phyloP scores from a whole-genome alignment of 2,329 filamentous ascomycete genomes.

The Calonectria montana region DNA sequence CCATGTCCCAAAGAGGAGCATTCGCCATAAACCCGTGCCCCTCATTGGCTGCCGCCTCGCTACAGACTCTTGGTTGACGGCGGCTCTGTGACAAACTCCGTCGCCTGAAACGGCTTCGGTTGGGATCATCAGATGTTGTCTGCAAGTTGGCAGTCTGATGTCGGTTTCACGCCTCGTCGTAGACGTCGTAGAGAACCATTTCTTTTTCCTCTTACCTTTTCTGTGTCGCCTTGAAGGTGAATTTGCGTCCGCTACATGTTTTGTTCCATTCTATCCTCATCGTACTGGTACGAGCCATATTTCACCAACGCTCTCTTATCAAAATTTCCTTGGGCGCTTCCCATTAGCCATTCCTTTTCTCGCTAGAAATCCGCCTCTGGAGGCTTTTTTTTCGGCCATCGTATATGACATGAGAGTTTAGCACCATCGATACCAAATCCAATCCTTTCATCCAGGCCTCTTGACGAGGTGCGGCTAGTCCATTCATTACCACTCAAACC shows the following conservation, averaged over 20 bases:
- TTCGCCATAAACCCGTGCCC: constrained; percentile 20
- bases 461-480: constrained; percentile 35
- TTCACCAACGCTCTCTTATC: constrained; percentile 8
- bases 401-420: constrained; percentile 17
- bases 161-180: constrained; percentile 39
- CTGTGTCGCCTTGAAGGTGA: constrained; percentile 7
- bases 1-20: constrained; percentile 42
- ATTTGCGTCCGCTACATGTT: neutral
- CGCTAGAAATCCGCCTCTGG: neutral
- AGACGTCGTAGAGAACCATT: constrained; percentile 24
- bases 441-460: constrained; percentile 33
- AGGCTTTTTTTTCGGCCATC: neutral
- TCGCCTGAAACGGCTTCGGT: constrained; percentile 44
- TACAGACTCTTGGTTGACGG: constrained; percentile 31
- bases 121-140: constrained; percentile 42
- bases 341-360: constrained; percentile 1
- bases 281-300: constrained; percentile 21
- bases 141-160: constrained; percentile 35
- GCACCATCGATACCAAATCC: constrained; percentile 26
- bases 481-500: constrained; percentile 19
- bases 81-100: constrained; percentile 37
- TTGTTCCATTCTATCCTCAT: constrained; percentile 5
- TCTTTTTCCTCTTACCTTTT: constrained; percentile 13
- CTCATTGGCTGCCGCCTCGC: constrained; percentile 41
- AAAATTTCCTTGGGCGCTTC: neutral